Percentiles rank a stretch among this genome's conserved stretches.
Evolutionary conservation across 495 filamentous ascomycete genomes (phyloP).

Genomic region (Choiromyces venosus): DNA sequence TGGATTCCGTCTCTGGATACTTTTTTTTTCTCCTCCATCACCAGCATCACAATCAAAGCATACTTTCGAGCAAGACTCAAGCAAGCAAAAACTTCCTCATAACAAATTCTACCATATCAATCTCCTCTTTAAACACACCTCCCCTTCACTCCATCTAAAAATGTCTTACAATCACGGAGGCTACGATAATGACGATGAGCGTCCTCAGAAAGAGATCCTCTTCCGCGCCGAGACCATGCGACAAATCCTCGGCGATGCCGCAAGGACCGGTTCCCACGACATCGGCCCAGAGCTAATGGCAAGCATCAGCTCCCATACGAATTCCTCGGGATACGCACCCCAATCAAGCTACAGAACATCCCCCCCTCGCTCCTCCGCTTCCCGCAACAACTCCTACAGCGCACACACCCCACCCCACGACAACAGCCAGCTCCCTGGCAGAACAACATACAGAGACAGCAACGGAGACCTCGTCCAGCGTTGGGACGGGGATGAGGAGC

Average conservation of each 20-base stretch:
- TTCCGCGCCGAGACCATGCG: background rate
- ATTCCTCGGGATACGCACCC: background rate
- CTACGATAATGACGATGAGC: background rate
- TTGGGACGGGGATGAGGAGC: background rate
- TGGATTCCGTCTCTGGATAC: background rate
- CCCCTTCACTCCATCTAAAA: background rate
- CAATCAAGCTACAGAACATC: background rate
- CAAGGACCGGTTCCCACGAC: background rate
- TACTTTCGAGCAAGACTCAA: background rate
- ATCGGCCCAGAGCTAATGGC: background rate
- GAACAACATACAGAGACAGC: background rate
- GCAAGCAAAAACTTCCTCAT: background rate
- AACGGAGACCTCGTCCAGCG: background rate
- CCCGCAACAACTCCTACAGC: background rate
- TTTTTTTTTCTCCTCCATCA: background rate
- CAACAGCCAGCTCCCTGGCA: background rate
- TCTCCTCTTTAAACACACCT: background rate
- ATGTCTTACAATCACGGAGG: background rate
- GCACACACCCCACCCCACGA: background rate
- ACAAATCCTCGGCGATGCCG: background rate
- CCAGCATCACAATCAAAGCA: slow-evolving; percentile 1
- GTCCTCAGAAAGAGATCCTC: background rate
- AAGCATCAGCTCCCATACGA: background rate
- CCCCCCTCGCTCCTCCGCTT: background rate
- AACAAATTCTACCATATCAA: background rate